A percentile compares a stretch with the other conserved stretches of the same genome.
These are phyloP conservation scores for Paramecium bursaria DNA, from an alignment of 73 alveolate genomes.

Conservation along the genomic window DNA sequence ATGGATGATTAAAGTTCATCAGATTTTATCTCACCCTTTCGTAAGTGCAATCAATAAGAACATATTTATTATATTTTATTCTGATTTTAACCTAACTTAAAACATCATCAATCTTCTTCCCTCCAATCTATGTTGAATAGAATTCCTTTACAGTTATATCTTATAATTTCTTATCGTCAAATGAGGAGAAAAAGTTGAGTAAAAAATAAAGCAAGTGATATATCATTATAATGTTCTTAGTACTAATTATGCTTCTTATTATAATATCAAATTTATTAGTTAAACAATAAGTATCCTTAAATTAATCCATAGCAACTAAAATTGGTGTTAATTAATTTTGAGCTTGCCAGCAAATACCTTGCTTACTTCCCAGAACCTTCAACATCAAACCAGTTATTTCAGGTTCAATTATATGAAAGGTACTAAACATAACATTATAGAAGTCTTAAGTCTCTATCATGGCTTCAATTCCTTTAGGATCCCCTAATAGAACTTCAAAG, in stretches of 20 bases:
- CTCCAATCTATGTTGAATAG: conserved; percentile 6
- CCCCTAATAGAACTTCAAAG: neutral
- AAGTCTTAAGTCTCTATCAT: conserved; percentile 37
- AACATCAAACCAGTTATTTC: conserved; percentile 37
- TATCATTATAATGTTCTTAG: conserved; percentile 7
- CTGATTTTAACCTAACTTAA: conserved; percentile 21
- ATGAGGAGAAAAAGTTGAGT: conserved; percentile 12
- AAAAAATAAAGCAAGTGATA: conserved; percentile 40
- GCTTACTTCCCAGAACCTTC: conserved; percentile 19
- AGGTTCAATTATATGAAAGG: conserved; percentile 47
- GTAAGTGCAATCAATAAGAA: conserved; percentile 27
- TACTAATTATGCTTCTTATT: neutral
- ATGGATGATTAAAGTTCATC: conserved; percentile 27
- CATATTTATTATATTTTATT: conserved; percentile 19
- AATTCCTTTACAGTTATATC: conserved; percentile 16
- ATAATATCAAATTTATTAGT: conserved; percentile 42
- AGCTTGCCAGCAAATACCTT: conserved; percentile 44
- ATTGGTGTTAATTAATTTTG: conserved; percentile 2
- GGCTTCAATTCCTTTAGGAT: conserved; percentile 3
- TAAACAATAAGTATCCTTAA: neutral
- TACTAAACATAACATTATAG: conserved; percentile 28
- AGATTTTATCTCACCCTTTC: conserved; percentile 36
- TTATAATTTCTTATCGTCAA: conserved; percentile 20
- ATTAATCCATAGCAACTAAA: conserved; percentile 40
- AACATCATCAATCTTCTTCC: conserved; percentile 38